phyloP scores from a whole-genome alignment of 1,139 yeast species.

The Blastobotrys persicus region DNA sequence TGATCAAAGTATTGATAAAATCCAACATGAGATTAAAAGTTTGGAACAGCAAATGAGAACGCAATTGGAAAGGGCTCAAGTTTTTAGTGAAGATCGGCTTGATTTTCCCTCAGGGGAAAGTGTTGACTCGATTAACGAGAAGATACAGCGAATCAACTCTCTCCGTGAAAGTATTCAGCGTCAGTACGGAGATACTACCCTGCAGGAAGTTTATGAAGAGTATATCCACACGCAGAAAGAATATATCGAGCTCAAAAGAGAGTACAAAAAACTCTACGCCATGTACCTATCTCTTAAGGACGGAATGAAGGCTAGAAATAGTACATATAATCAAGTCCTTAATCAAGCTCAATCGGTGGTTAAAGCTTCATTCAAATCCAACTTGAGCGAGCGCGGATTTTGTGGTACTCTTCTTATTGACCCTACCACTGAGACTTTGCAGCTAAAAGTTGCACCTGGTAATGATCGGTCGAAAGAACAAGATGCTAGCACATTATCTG shows the following conservation, averaged over 20 bases:
- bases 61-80: conserved; percentile 15
- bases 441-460: conserved; percentile 29
- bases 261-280: background rate
- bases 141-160: conserved; percentile 10
- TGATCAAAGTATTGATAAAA: background rate
- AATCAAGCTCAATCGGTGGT: conserved; percentile 17
- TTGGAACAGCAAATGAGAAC: conserved; percentile 8
- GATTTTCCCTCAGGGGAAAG: conserved; percentile 10
- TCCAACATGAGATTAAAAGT: background rate
- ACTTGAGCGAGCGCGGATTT: conserved; percentile 56
- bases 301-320: background rate
- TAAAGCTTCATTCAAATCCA: conserved; percentile 24
- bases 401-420: conserved; percentile 69
- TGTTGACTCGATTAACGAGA: conserved; percentile 10
- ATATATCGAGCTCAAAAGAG: background rate
- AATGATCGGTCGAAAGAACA: conserved; percentile 61
- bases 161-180: conserved; percentile 9
- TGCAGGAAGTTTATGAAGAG: conserved; percentile 9
- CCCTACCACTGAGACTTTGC: conserved; percentile 43
- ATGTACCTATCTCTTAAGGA: background rate
- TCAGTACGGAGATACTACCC: conserved; percentile 9
- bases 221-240: conserved; percentile 6
- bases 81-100: conserved; percentile 2
- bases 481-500: conserved; percentile 81
- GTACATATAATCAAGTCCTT: conserved; percentile 21